These are phyloP conservation scores for Zygnema cylindricum DNA, from an alignment of 139 green algal species.

Conservation along the genomic window DNA sequence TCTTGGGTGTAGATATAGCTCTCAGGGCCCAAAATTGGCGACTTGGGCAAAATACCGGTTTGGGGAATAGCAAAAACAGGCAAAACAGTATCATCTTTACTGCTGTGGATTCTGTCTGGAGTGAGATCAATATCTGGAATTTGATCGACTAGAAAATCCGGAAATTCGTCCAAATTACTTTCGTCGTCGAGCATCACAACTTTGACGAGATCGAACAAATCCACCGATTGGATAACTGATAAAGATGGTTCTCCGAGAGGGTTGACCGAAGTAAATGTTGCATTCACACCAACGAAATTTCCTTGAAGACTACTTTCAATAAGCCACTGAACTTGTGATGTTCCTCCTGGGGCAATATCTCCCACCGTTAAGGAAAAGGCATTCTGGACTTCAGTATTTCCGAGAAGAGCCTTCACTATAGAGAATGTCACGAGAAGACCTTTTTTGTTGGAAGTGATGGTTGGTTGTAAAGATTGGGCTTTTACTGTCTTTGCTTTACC, in stretches of 20 bases:
- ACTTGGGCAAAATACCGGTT: neutral
- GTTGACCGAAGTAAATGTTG: neutral
- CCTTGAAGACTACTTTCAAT: neutral
- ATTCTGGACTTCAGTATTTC: neutral
- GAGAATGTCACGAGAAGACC: neutral
- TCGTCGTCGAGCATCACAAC: neutral
- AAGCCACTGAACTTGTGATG: neutral
- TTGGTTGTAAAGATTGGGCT: neutral
- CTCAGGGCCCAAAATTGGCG: neutral
- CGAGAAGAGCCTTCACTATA: neutral
- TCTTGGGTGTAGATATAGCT: neutral
- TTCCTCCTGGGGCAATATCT: neutral
- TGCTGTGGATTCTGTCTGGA: neutral
- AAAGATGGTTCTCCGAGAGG: neutral
- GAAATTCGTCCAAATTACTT: neutral
- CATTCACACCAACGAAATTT: neutral
- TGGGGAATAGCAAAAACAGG: neutral
- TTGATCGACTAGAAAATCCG: neutral
- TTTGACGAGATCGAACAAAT: neutral
- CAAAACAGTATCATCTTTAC: neutral
- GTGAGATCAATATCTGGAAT: neutral
- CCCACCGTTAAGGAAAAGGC: neutral
- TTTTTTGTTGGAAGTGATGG: neutral
- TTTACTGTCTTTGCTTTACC: neutral
- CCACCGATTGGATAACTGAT: neutral